These are phyloP conservation scores for Alternaria sp. DNA, from an alignment of 2,329 filamentous ascomycete genomes.

Conservation along the genomic window DNA sequence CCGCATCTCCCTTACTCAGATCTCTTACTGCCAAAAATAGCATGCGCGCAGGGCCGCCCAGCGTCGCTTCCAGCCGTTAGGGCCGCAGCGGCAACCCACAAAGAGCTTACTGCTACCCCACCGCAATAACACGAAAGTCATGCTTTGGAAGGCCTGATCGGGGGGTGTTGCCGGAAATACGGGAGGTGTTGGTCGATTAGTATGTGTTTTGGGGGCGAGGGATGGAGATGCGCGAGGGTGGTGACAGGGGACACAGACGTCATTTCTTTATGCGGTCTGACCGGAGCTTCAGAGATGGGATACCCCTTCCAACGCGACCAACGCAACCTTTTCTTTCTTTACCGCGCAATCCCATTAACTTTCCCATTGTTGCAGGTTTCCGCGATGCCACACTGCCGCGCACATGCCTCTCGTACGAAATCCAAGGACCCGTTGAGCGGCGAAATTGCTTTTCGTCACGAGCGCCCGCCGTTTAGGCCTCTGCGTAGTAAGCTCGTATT, in stretches of 20 bases:
- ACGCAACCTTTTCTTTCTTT: background rate
- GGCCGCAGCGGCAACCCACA: background rate
- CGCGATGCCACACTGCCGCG: slow-evolving; percentile 5
- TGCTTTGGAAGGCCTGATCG: background rate
- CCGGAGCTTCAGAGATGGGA: background rate
- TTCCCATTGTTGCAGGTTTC: background rate
- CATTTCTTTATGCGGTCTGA: background rate
- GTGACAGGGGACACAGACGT: background rate
- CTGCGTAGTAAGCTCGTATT: slow-evolving; percentile 18
- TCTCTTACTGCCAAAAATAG: slow-evolving; percentile 1
- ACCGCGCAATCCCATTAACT: background rate
- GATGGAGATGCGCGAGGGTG: background rate
- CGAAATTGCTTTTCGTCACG: slow-evolving; percentile 3
- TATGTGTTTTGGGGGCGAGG: background rate
- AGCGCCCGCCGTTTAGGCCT: background rate
- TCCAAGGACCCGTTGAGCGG: background rate
- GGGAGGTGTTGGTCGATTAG: background rate
- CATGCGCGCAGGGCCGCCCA: background rate
- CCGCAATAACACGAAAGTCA: slow-evolving; percentile 1
- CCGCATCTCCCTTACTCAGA: background rate
- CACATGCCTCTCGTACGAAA: background rate
- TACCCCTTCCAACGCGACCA: background rate
- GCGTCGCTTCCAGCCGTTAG: slow-evolving; percentile 5
- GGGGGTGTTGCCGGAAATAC: background rate
- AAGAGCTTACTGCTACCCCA: slow-evolving; percentile 8